Evolutionary conservation across 1,139 yeast species (phyloP), one percentile per base, ranked within the genome.

Genomic region (Pichia sp.): DNA sequence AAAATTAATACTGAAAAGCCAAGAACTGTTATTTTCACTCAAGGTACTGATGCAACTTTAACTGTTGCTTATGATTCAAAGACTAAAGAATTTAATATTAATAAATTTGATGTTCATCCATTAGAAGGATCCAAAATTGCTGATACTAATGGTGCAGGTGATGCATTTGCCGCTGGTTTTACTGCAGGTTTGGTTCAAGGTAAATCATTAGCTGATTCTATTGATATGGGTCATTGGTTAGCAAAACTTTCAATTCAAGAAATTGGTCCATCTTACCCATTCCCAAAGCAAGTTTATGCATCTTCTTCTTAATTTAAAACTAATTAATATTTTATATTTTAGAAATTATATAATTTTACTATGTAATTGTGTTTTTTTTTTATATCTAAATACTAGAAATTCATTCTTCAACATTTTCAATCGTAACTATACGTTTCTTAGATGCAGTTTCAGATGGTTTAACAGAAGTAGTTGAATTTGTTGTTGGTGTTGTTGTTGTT

Each of bases 131-230:
- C 75, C 46, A 74, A 84, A 69, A 78, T 92, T 56, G 83, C 77
- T 51, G 99, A 92, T 73, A 87, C 97, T 66, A 92, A 92, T 72
- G 98, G 98, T 74, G 98, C 98, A 43, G 99, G 98, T 68, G 99
- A 92, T 67, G 97, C 98, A 29, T 92, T 92, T 66, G 98, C 97
- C 52, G 95, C 96, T 65, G 99, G 98, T 51, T 92, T 92, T 69
- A 71, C 90, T 59, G 96, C 96, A 53, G 94, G 90, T 53, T 72
- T 90, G 58, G 95, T 87, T 49, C 73, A 83, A 70, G 89, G 84
- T 58, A 80, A 85, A 69, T 59, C 76, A 34, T 66, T 89, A 52
- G 72, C 74, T 43, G 72, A 78, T 46, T 72, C 86, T 52, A 75
- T 92, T 56, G 88, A 85, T 61, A 79, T 83, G 69, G 99, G 98